Evolutionary conservation across 2,329 filamentous ascomycete species (phyloP), one percentile per base, ranked within the genome.

Genomic region (Exophiala bonariae): DNA sequence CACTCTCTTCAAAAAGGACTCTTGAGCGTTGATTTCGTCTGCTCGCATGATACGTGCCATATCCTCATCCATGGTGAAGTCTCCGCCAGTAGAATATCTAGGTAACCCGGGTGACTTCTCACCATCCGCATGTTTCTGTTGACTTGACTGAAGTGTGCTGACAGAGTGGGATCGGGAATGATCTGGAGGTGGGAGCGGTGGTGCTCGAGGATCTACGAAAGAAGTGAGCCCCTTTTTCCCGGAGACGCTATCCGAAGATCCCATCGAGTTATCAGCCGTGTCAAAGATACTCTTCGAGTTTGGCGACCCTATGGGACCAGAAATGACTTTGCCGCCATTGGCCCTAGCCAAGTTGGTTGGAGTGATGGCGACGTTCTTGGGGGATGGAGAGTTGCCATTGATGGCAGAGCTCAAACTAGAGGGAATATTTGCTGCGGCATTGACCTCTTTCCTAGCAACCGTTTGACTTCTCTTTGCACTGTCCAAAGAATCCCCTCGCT

Each of bases 41-140:
- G 82, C 84, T 32, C 83, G 86, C 50, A 96, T 76, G 48, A 96
- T 92, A 47, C 91, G 85, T 44, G 88, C 87, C 82, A 96, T 89
- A 63, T 97, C 93, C 66, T 96, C 91, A 56, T 97, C 92, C 85
- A 96, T 83, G 50, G 87, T 93, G 62, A 96, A 93, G 56, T 95
- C 90, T 44, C 85, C 89, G 42, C 88, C 89, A 34, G 81, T 79
- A 66, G 86, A 95, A 52, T 81, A 88, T 61, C 85, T 78, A 56
- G 86, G 81, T 53, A 89, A 72, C 59, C 83, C 83, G 8, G 86
- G 83, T 8, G 85, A 87, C 31, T 68, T 67, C 56, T 81, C 79
- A 55, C 72, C 50, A 66, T 77, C 60, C 52, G 58, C 31, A 57
- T 64, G 62, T 41, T 64, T 63, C 28, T 62, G 59, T n/a, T n/a